Conservation (phyloP, 192 early-diverging fungal genomes). For the Podila minutissima region DNA sequence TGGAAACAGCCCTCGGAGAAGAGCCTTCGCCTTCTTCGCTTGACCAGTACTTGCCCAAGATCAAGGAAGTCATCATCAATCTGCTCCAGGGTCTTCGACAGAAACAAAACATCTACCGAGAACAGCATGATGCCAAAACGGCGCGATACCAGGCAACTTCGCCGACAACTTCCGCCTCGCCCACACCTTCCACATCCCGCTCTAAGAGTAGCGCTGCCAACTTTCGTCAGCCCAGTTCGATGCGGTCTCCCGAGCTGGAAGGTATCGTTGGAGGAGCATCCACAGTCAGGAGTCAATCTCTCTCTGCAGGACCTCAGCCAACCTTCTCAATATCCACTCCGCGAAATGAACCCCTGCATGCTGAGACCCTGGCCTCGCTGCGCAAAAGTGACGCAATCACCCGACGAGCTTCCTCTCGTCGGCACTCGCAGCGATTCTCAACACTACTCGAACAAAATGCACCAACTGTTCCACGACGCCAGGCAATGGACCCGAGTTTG, state of each 20-base stretch:
- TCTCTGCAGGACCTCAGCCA: neutral
- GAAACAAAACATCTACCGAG: slow-evolving; percentile 61
- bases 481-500: slow-evolving; percentile 5
- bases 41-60: slow-evolving; percentile 60
- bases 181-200: slow-evolving; percentile 13
- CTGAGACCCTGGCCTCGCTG: slow-evolving; percentile 8
- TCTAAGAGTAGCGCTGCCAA: neutral
- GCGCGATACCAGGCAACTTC: slow-evolving; percentile 8
- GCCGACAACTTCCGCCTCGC: neutral
- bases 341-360: slow-evolving; percentile 1
- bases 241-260: neutral
- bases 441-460: slow-evolving; percentile 11
- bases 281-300: neutral
- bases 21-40: slow-evolving; percentile 51
- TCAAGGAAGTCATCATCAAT: slow-evolving; percentile 61
- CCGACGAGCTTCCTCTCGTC: slow-evolving; percentile 10
- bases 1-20: slow-evolving; percentile 57
- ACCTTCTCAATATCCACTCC: neutral
- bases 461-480: slow-evolving; percentile 7
- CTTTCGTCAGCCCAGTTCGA: slow-evolving; percentile 5
- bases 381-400: slow-evolving; percentile 18
- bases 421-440: slow-evolving; percentile 13
- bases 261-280: neutral
- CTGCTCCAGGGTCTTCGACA: slow-evolving; percentile 61
- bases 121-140: slow-evolving; percentile 32